phyloP scores from a whole-genome alignment of 139 green algal genomes.

The Medakamo hakoo region DNA sequence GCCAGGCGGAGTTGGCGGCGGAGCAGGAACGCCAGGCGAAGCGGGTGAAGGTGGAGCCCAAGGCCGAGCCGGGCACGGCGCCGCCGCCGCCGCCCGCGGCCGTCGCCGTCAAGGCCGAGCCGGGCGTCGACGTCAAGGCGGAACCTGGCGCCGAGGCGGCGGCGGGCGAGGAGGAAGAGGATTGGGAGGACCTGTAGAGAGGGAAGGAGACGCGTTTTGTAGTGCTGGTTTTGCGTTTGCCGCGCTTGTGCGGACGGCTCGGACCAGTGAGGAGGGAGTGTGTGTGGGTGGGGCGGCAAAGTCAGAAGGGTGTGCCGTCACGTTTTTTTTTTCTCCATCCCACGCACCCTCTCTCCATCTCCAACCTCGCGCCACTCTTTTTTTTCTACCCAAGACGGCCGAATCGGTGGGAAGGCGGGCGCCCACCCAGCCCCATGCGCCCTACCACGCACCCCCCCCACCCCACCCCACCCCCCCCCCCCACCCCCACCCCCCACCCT shows the following conservation, averaged over 20 bases:
- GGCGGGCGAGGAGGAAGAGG: background rate
- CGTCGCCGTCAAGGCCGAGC: too few relatives aligned
- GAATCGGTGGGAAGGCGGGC: too few relatives aligned
- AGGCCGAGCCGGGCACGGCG: background rate
- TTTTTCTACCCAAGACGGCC: background rate
- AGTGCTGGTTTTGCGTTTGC: too few relatives aligned
- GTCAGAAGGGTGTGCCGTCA: too few relatives aligned
- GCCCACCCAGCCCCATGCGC: too few relatives aligned
- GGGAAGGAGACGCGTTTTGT: too few relatives aligned
- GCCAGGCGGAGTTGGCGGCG: background rate
- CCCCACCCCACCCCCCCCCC: too few relatives aligned
- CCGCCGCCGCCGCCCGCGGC: too few relatives aligned
- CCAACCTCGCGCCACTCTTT: background rate
- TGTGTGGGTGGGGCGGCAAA: too few relatives aligned
- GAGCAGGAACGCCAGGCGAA: background rate
- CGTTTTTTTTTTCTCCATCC: background rate
- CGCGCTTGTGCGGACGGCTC: background rate
- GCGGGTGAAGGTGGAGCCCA: background rate
- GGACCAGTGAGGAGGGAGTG: background rate
- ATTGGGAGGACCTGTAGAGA: background rate
- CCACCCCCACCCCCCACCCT: constrained; percentile 1
- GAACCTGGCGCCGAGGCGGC: too few relatives aligned
- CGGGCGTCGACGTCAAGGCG: too few relatives aligned
- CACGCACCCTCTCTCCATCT: background rate
- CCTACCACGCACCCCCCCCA: too few relatives aligned